phyloP scores from a whole-genome alignment of 257 asterid species.

The Solanum ahanhuiri region DNA sequence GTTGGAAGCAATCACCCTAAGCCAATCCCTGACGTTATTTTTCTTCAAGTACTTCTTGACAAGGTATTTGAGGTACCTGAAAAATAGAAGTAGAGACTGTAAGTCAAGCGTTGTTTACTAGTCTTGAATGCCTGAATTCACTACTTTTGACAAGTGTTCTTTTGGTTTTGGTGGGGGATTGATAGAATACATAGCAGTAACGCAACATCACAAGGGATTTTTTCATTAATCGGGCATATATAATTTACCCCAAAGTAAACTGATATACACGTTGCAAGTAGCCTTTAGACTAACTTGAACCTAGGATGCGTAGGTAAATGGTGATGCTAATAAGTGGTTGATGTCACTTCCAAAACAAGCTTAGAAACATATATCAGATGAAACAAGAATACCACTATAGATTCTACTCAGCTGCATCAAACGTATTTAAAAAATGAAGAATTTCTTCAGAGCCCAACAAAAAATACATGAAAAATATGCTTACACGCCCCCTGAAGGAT shows the following conservation, averaged over 20 bases:
- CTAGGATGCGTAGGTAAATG: not conserved
- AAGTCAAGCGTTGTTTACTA: not conserved
- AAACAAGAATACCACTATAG: not conserved
- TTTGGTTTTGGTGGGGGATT: not conserved
- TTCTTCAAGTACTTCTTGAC: conserved; percentile 80
- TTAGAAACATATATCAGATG: not conserved
- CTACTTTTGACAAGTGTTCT: not conserved
- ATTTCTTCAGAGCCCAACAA: not conserved
- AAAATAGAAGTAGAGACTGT: not conserved
- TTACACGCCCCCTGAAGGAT: not conserved
- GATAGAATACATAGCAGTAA: not conserved
- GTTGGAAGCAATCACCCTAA: conserved; percentile 71
- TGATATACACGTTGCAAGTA: not conserved
- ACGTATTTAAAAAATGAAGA: not conserved
- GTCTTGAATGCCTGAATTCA: not conserved
- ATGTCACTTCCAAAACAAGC: not conserved
- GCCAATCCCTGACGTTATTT: conserved; percentile 77
- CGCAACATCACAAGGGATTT: not conserved
- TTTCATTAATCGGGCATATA: not conserved
- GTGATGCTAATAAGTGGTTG: not conserved
- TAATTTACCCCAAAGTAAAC: not conserved
- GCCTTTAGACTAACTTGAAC: not conserved
- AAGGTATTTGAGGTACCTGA: conserved; percentile 65
- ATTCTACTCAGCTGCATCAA: not conserved
- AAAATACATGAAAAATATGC: not conserved